phyloP scores from a whole-genome alignment of 148 eudicot species.

The Chenopodium album region DNA sequence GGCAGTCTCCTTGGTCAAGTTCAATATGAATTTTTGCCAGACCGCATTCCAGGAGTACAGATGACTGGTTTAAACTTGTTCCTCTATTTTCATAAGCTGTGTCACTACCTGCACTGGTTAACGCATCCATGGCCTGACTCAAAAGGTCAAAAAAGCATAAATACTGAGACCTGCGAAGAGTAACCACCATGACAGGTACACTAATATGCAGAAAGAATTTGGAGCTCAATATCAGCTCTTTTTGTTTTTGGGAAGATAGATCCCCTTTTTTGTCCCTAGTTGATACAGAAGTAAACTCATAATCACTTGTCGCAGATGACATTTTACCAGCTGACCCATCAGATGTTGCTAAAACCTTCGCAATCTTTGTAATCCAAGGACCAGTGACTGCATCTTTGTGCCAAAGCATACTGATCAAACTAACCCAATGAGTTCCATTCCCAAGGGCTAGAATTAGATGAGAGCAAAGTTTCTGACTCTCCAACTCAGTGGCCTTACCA shows the following conservation, averaged over 20 bases:
- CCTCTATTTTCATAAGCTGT: constrained; percentile 31
- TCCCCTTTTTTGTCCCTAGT: constrained; percentile 53
- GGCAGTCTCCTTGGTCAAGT: constrained; percentile 43
- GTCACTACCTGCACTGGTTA: constrained; percentile 37
- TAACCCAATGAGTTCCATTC: constrained; percentile 35
- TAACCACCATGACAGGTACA: constrained; percentile 51
- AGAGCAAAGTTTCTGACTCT: constrained; percentile 35
- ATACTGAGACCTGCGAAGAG: constrained; percentile 49
- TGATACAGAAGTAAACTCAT: constrained; percentile 74
- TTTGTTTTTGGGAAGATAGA: constrained; percentile 40
- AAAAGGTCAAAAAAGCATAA: constrained; percentile 42
- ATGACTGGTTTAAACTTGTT: constrained; percentile 45
- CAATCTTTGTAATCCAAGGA: constrained; percentile 64
- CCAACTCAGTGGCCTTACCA: constrained; percentile 26
- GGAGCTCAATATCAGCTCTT: constrained; percentile 72
- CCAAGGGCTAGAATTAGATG: constrained; percentile 50
- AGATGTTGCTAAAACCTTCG: constrained; percentile 65
- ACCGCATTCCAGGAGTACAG: constrained; percentile 75
- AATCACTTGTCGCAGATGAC: constrained; percentile 40
- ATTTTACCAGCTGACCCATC: constrained; percentile 45
- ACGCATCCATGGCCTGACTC: constrained; percentile 44
- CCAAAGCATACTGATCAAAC: constrained; percentile 72
- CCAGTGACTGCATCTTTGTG: constrained; percentile 61
- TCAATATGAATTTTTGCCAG: constrained; percentile 47
- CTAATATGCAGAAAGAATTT: constrained; percentile 52